phyloP scores from a whole-genome alignment of 2,329 filamentous ascomycete genomes.

The Exophiala dermatitidis region DNA sequence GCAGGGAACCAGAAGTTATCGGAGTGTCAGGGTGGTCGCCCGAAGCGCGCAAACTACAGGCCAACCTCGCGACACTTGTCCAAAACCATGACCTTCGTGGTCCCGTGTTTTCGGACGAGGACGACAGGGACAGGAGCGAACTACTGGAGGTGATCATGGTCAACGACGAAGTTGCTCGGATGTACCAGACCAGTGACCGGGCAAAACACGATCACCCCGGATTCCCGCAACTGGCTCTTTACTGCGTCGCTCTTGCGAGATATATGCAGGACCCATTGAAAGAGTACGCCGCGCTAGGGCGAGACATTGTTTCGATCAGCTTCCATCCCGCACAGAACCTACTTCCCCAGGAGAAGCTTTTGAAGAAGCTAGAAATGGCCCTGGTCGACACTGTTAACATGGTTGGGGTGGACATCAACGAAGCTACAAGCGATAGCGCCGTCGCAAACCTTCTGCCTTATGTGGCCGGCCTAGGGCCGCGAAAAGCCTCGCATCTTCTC shows the following conservation, averaged over 20 bases:
- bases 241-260: slow-evolving; percentile 80
- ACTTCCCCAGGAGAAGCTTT: slow-evolving; percentile 77
- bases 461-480: slow-evolving; percentile 80
- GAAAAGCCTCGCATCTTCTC: slow-evolving; percentile 76
- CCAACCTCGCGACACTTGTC: slow-evolving; percentile 71
- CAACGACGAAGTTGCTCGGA: slow-evolving; percentile 92
- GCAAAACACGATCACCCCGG: slow-evolving; percentile 74
- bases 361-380: slow-evolving; percentile 83
- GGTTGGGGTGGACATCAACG: slow-evolving; percentile 90
- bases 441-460: slow-evolving; percentile 84
- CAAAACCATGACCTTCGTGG: slow-evolving; percentile 69
- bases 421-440: slow-evolving; percentile 73
- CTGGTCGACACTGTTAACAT: slow-evolving; percentile 99
- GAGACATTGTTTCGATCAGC: slow-evolving; percentile 74
- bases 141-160: slow-evolving; percentile 81
- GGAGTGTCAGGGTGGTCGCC: slow-evolving; percentile 83
- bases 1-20: slow-evolving; percentile 80
- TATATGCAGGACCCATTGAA: slow-evolving; percentile 95
- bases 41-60: slow-evolving; percentile 75
- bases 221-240: slow-evolving; percentile 69
- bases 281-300: slow-evolving; percentile 88
- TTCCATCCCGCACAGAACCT: slow-evolving; percentile 89
- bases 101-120: slow-evolving; percentile 78
- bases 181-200: slow-evolving; percentile 85
- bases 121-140: slow-evolving; percentile 66